Evolutionary conservation across 129 eudicot species (phyloP).

Genomic region (Escallonia herrerae): DNA sequence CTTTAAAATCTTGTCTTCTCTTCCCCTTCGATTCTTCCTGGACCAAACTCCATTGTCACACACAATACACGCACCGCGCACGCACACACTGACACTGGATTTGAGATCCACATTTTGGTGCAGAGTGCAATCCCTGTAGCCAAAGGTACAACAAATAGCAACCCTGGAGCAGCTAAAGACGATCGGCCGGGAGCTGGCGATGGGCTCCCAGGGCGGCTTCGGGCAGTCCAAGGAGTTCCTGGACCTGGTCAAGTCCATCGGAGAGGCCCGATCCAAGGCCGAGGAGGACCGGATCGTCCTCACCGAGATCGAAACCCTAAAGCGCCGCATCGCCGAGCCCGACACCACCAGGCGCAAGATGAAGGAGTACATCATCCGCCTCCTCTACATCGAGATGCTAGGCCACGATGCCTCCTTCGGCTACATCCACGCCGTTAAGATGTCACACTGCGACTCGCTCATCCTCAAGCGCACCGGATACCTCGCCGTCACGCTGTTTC

Average conservation of each 20-base stretch:
- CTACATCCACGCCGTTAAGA: constrained; percentile 89
- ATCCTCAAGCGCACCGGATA: constrained; percentile 77
- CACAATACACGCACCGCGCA: too few species aligned
- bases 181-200: constrained; percentile 96
- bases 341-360: constrained; percentile 84
- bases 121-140: neutral
- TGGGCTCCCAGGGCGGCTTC: constrained; percentile 94
- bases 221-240: constrained; percentile 91
- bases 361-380: constrained; percentile 83
- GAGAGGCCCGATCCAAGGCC: constrained; percentile 93
- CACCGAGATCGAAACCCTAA: constrained; percentile 80
- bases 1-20: neutral
- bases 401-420: constrained; percentile 98
- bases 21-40: constrained; percentile 8
- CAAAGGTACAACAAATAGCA: constrained; percentile 12
- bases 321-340: constrained; percentile 53
- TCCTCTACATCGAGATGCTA: constrained; percentile 89
- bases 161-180: constrained; percentile 92
- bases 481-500: constrained; percentile 80
- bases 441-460: constrained; percentile 83
- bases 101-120: neutral
- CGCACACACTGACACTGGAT: too few species aligned
- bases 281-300: constrained; percentile 92
- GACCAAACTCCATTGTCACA: neutral
- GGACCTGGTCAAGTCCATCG: constrained; percentile 90